phyloP scores from a whole-genome alignment of 2,329 filamentous ascomycete species.

The Verticillium isaacii region DNA sequence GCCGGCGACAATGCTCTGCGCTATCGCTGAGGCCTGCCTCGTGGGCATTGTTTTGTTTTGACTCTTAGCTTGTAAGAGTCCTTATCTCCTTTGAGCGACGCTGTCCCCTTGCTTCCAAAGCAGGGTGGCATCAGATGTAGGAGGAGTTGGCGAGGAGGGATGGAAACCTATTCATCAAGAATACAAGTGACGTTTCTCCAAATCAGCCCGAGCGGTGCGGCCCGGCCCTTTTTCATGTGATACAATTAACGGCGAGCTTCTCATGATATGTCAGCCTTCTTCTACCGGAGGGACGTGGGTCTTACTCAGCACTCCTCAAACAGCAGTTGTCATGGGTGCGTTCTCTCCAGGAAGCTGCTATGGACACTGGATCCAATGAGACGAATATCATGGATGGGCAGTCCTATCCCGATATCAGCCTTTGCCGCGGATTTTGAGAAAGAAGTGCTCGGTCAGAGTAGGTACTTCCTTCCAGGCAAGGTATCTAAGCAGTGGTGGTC shows the following conservation, averaged over 20 bases:
- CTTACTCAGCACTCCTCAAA: too few relatives aligned
- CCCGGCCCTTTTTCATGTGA: not conserved
- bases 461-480: too few relatives aligned
- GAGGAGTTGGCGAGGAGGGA: not conserved
- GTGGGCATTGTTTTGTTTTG: constrained; percentile 9
- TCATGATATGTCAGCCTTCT: too few relatives aligned
- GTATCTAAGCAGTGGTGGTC: too few relatives aligned
- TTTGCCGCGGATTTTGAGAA: too few relatives aligned
- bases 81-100: not conserved
- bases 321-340: too few relatives aligned
- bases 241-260: not conserved
- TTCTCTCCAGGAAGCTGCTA: too few relatives aligned
- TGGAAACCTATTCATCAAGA: not conserved
- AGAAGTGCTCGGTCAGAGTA: too few relatives aligned
- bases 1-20: constrained; percentile 49
- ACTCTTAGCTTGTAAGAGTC: not conserved
- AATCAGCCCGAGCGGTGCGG: not conserved
- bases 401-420: too few relatives aligned
- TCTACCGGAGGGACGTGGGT: too few relatives aligned
- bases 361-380: too few relatives aligned
- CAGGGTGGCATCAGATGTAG: not conserved
- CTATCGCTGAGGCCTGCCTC: constrained; percentile 33
- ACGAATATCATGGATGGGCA: too few relatives aligned
- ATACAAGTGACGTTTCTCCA: not conserved
- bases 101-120: not conserved